A percentile compares a stretch with the other conserved stretches of the same genome.
phyloP scores from a whole-genome alignment of 2,329 filamentous ascomycete genomes.

The Neopestalotiopsis sp. region DNA sequence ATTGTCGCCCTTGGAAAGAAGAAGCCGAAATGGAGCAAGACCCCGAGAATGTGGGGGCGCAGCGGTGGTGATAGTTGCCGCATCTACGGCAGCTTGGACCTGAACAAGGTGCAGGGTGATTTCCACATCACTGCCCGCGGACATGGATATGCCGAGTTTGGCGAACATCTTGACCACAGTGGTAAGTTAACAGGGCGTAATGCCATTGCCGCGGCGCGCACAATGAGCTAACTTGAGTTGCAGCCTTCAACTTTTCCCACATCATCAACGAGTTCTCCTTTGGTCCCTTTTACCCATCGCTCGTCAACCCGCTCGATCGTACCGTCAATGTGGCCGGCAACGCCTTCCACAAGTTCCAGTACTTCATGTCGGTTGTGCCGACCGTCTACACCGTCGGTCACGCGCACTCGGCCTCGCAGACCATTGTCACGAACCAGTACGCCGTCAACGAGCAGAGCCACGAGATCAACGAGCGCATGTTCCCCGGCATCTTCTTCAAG shows the following conservation, averaged over 20 bases:
- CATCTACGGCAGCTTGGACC: constrained; percentile 85
- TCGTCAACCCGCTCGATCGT: constrained; percentile 92
- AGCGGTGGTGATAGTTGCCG: constrained; percentile 74
- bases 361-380: constrained; percentile 94
- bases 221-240: constrained; percentile 28
- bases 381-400: constrained; percentile 81
- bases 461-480: constrained; percentile 68
- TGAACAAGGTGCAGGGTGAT: constrained; percentile 97
- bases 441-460: constrained; percentile 90
- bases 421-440: constrained; percentile 95
- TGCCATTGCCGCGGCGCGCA: background rate
- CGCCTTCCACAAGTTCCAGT: constrained; percentile 97
- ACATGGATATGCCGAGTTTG: constrained; percentile 88
- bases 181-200: constrained; percentile 57
- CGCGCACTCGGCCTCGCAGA: constrained; percentile 49
- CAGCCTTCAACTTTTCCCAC: constrained; percentile 97
- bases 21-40: constrained; percentile 75
- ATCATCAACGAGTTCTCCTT: constrained; percentile 96
- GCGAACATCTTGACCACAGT: constrained; percentile 79
- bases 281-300: constrained; percentile 92
- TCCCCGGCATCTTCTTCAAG: constrained; percentile 97
- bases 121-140: constrained; percentile 97
- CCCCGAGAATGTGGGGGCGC: constrained; percentile 66
- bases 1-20: constrained; percentile 75
- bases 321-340: constrained; percentile 77